Conservation (phyloP, 208 protist genomes). For the Trypanosoma conorhini region DNA sequence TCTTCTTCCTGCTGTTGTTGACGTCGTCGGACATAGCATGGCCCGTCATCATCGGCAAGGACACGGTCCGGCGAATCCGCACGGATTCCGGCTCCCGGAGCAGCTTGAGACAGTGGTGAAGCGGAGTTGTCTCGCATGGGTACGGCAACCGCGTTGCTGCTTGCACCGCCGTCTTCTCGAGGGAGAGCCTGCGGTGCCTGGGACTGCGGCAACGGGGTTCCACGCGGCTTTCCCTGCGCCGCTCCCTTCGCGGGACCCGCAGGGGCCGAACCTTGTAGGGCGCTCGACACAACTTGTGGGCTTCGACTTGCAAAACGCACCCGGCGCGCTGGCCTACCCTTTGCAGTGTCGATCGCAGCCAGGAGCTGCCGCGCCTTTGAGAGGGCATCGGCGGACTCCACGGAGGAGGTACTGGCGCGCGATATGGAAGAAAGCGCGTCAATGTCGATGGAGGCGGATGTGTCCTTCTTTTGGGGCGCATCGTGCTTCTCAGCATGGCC, state of each 20-base stretch:
- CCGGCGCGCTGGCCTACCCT: slow-evolving; percentile 13
- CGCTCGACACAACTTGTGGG: slow-evolving; percentile 33
- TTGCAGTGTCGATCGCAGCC: background rate
- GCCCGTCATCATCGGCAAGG: slow-evolving; percentile 4
- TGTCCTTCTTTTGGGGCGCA: background rate
- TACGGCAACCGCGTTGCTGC: background rate
- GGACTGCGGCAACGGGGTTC: slow-evolving; percentile 3
- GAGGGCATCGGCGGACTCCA: background rate
- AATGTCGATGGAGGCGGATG: slow-evolving; percentile 7
- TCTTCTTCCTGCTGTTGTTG: slow-evolving; percentile 1
- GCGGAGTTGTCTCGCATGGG: background rate
- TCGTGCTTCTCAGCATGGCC: background rate
- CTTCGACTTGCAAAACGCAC: slow-evolving; percentile 71
- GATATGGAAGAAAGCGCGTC: slow-evolving; percentile 19
- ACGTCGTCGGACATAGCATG: slow-evolving; percentile 6
- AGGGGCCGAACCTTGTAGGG: background rate
- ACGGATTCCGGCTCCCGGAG: background rate
- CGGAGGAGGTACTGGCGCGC: background rate
- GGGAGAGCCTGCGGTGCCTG: background rate
- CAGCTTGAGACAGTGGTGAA: background rate
- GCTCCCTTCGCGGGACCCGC: background rate
- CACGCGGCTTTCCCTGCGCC: background rate
- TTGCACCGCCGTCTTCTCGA: background rate
- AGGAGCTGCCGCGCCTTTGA: background rate
- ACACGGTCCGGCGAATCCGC: background rate